Evolutionary conservation across 768 basidiomycete genomes (phyloP).

Genomic region (Leccinum subgranulosum): DNA sequence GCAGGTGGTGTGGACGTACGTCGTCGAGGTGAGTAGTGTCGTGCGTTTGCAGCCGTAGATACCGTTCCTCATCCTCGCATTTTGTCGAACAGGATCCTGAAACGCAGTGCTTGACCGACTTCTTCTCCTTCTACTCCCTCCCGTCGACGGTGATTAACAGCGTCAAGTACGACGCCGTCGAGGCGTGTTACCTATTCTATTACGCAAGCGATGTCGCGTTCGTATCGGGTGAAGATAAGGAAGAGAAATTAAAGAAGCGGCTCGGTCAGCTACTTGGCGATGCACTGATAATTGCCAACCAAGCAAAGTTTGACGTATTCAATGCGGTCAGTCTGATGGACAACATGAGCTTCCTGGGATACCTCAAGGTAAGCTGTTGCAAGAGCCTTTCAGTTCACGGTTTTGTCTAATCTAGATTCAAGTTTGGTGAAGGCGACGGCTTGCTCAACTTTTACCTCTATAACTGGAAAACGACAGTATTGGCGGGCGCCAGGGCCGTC

Average conservation of each 20-base stretch:
- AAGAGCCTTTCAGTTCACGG: neutral
- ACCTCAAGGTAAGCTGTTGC: slow-evolving; percentile 64
- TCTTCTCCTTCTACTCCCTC: slow-evolving; percentile 95
- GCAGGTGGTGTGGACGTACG: slow-evolving; percentile 95
- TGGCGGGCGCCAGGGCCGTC: slow-evolving; percentile 67
- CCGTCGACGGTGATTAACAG: slow-evolving; percentile 89
- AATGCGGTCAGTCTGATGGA: slow-evolving; percentile 97
- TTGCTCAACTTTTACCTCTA: slow-evolving; percentile 90
- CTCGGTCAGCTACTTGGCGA: slow-evolving; percentile 73
- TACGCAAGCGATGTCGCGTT: slow-evolving; percentile 84
- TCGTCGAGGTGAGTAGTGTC: slow-evolving; percentile 66
- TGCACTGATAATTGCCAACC: slow-evolving; percentile 75
- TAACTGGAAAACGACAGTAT: slow-evolving; percentile 85
- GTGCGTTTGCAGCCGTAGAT: neutral
- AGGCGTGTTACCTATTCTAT: slow-evolving; percentile 95
- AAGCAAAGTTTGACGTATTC: slow-evolving; percentile 92
- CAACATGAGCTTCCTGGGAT: slow-evolving; percentile 76
- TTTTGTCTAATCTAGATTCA: slow-evolving; percentile 8
- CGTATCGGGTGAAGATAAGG: slow-evolving; percentile 55
- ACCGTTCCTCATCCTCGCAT: neutral
- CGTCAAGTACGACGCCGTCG: slow-evolving; percentile 65
- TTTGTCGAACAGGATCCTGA: slow-evolving; percentile 60
- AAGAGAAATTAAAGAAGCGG: slow-evolving; percentile 61
- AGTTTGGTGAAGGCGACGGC: slow-evolving; percentile 95
- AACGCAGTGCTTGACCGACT: slow-evolving; percentile 85